A percentile compares a stretch with the other conserved stretches of the same genome.
Evolutionary conservation across 345 rosid species (phyloP).

Genomic region (Sapria himalayana): DNA sequence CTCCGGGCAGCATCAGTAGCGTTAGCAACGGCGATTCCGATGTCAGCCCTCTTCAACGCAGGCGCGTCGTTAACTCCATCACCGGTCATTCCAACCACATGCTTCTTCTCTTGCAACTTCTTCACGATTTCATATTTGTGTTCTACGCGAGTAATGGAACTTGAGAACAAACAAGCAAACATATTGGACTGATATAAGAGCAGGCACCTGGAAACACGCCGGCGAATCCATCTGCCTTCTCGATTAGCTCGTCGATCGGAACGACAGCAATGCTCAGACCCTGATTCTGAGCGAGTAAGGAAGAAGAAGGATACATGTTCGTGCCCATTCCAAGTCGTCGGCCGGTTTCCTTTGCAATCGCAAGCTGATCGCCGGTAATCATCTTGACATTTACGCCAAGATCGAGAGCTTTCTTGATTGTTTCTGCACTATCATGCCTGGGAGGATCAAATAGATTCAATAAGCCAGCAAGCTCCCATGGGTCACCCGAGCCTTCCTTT

Average conservation of each 20-base stretch:
- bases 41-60: slow-evolving; percentile 84
- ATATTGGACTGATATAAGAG: not conserved
- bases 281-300: slow-evolving; percentile 55
- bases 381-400: slow-evolving; percentile 95
- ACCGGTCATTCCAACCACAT: slow-evolving; percentile 87
- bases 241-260: slow-evolving; percentile 72
- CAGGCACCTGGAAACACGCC: slow-evolving; percentile 80
- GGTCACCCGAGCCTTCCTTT: slow-evolving; percentile 49
- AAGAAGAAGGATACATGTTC: slow-evolving; percentile 85
- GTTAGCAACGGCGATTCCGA: slow-evolving; percentile 88
- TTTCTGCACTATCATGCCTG: slow-evolving; percentile 96
- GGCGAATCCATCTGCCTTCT: slow-evolving; percentile 87
- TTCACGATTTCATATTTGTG: slow-evolving; percentile 90
- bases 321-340: slow-evolving; percentile 92
- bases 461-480: slow-evolving; percentile 71
- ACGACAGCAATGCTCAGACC: slow-evolving; percentile 39
- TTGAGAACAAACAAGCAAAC: not conserved
- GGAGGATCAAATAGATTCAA: slow-evolving; percentile 74
- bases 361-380: slow-evolving; percentile 81
- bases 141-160: slow-evolving; percentile 17
- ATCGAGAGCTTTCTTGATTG: slow-evolving; percentile 66
- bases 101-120: slow-evolving; percentile 73
- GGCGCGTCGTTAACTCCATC: slow-evolving; percentile 98
- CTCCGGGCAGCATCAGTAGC: slow-evolving; percentile 82
- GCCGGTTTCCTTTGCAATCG: slow-evolving; percentile 90